Evolutionary conservation across 164 flowering plant genomes (phyloP).

Genomic region (Annona squamosa): DNA sequence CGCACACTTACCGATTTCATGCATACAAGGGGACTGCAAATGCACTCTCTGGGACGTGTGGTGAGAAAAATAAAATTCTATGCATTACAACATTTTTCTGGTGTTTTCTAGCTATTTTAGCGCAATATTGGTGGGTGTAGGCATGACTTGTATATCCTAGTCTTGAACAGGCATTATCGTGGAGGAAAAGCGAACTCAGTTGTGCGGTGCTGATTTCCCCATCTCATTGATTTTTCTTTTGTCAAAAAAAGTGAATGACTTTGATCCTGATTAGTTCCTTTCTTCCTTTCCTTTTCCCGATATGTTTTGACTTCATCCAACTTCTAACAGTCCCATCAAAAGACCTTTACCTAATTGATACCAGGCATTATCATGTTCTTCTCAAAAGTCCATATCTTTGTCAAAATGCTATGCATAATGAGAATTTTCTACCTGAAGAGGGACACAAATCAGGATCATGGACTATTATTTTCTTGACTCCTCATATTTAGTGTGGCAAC

Average conservation of each 20-base stretch:
- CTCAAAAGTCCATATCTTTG: not conserved
- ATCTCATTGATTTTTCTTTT: too few species aligned
- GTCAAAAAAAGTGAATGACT: not conserved
- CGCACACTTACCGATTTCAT: slow-evolving; percentile 90
- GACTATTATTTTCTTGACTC: not conserved
- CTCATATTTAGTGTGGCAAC: not conserved
- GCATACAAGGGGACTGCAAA: slow-evolving; percentile 85
- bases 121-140: not conserved
- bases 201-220: not conserved
- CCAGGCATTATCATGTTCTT: not conserved
- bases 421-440: not conserved
- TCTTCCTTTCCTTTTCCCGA: not conserved
- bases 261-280: not conserved
- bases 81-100: not conserved
- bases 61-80: slow-evolving; percentile 29
- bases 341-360: not conserved
- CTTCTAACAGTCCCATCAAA: not conserved
- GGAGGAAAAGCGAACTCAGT: not conserved
- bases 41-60: slow-evolving; percentile 89
- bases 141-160: not conserved
- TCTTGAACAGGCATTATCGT: not conserved
- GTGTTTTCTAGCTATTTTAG: not conserved
- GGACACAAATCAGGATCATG: not conserved
- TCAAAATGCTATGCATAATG: not conserved
- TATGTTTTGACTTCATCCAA: not conserved